A percentile compares a stretch with the other conserved stretches of the same genome.
These are phyloP conservation scores for Mallotus japonicus DNA, from an alignment of 441 rosid species.

Conservation along the genomic window DNA sequence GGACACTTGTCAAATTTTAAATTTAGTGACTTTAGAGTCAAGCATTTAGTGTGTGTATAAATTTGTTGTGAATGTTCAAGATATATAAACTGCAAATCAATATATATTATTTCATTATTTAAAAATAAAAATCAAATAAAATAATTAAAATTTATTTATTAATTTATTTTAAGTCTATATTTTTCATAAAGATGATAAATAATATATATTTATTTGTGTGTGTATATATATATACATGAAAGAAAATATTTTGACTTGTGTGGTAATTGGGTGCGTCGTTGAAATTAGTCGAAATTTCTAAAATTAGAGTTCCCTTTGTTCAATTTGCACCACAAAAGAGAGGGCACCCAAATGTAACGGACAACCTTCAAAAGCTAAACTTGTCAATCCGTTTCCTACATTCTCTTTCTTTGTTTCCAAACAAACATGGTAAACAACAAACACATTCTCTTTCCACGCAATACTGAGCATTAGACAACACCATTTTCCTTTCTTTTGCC, in stretches of 20 bases:
- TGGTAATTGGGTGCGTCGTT: background rate
- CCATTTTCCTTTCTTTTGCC: background rate
- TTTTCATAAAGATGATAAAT: no score
- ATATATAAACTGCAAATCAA: no score
- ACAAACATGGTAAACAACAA: background rate
- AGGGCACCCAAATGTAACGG: conserved; percentile 35
- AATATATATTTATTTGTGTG: no score
- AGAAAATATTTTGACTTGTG: background rate
- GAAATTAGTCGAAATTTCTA: background rate
- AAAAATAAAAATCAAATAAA: no score
- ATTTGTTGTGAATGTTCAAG: no score
- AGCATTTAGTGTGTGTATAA: no score
- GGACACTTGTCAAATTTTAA: no score
- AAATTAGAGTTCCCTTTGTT: conserved; percentile 10
- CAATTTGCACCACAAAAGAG: conserved; percentile 27
- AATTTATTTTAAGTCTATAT: no score
- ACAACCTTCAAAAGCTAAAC: conserved; percentile 29
- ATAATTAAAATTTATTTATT: no score
- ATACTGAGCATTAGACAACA: background rate
- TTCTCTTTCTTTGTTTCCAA: background rate
- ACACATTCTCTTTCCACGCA: background rate
- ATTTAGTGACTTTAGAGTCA: no score
- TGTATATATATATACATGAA: background rate
- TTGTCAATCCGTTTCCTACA: background rate
- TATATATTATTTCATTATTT: no score